Base-by-base conservation (phyloP, 805 yeast species). In the Starmerella davenportii region DNA sequence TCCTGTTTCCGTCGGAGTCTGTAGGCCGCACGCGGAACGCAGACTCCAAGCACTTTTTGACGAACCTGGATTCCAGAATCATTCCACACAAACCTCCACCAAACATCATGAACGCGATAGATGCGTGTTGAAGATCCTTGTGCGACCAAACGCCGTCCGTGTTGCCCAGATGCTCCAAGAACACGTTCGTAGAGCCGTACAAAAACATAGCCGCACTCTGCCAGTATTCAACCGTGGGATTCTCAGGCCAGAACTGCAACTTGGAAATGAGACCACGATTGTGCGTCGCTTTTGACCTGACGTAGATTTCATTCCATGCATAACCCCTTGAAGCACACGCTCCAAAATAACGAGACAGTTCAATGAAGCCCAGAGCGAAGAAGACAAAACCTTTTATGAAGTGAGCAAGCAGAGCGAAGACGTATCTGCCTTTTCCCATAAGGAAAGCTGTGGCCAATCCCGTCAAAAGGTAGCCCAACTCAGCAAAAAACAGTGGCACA, bases 351-450 rank as follows among this genome's bases (percentile, higher is more conserved):
- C 96, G 72, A 1, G 84, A 79, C 30, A 90, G 64, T n/a, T 93
- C 69, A 4, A 84, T 54, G 5, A 85, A 43, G 17, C 98, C 98
- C 30, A 79, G 61, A 4, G 65, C 45, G 42, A 82, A 66, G 54
- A 87, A 87, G 2, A 87, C 90, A 20, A 87, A 90, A 43, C 98
- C 98, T 58, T 87, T 87, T 57, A 87, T 87, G 68, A 82, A 81
- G 59, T 87, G 98, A 1, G 98, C 98, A 41, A 87, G 65, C 38
- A 87, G 58, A 50, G 81, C 82, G 62, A 81, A 87, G 13, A 85
- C 76, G 17, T 63, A 63, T 11, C 50, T 53, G 3, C 73, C 85
- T 57, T 70, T 60, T 30, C 93, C 96, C 51, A 84, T 57, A 30
- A 76, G 53, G 38, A 68, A 70, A 33, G 79, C 78, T 4, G 78